Conservation (phyloP, 2,329 filamentous ascomycete species). For the Didymella glomerata region DNA sequence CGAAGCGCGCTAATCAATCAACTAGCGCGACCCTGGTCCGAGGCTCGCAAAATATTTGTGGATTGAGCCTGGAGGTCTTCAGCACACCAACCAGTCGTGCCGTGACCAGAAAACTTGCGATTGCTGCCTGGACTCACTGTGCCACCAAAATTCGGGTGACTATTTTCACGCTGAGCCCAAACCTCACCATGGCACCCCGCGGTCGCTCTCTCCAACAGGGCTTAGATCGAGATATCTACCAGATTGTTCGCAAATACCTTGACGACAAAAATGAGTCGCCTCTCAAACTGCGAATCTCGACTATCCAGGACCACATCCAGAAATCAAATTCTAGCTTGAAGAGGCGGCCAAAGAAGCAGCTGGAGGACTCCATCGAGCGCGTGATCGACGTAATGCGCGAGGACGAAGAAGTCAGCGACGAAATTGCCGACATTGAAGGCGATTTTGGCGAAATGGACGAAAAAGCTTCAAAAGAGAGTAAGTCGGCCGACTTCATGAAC, state of each 20-base stretch:
- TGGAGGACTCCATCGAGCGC: constrained; percentile 87
- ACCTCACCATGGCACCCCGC: constrained; percentile 36
- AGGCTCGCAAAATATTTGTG: constrained; percentile 36
- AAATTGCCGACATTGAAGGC: constrained; percentile 59
- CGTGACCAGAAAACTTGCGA: neutral
- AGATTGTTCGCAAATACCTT: constrained; percentile 78
- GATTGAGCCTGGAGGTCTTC: constrained; percentile 5
- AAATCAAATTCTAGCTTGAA: constrained; percentile 86
- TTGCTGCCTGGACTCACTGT: neutral
- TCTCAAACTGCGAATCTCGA: constrained; percentile 64
- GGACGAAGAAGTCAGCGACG: constrained; percentile 63
- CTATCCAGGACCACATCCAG: constrained; percentile 82
- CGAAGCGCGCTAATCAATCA: constrained; percentile 44
- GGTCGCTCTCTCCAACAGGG: constrained; percentile 49
- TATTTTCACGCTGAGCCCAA: neutral
- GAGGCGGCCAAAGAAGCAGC: constrained; percentile 78
- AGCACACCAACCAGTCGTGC: neutral
- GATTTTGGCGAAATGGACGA: constrained; percentile 39
- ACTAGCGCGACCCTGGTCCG: constrained; percentile 13
- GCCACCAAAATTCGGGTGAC: neutral
- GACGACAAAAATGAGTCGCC: constrained; percentile 64
- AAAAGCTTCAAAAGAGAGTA: constrained; percentile 29
- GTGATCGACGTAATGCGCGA: constrained; percentile 76
- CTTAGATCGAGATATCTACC: constrained; percentile 68
- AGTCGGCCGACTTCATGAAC: constrained; percentile 67